Evolutionary conservation across 208 protist genomes (phyloP), one percentile per base, ranked within the genome.

Genomic region (Naegleria gruberi): DNA sequence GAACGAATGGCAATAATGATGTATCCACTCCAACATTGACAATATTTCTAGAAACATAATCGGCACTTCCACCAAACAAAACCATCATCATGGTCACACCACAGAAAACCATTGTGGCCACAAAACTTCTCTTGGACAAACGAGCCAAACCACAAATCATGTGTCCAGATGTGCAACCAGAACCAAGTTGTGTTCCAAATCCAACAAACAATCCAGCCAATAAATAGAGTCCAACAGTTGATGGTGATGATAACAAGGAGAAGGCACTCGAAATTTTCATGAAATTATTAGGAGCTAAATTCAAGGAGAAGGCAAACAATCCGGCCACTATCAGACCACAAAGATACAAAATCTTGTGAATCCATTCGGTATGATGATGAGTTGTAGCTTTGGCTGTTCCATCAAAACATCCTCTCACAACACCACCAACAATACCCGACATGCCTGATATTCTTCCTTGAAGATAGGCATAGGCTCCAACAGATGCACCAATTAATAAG

Each of bases 111-210:
- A 84, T 40, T 3, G 65, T 42, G 4, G 57, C 30, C 0, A 90
- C 88, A 26, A 89, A 77, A 5, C 88, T 87, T 87, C 90, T 44
- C 4, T n/a, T 1, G 12, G 88, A 91, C 12, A 91, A 73, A 41
- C 90, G 34, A 44, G 86, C 42, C 5, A 91, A 26, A 34, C 90
- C 90, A 73, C 73, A 90, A 37, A 90, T 43, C 43, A 73, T 83
- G 8, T 91, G 87, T n/a, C 90, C 90, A 15, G 42, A 73, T 34
- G 90, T 91, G 30, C 90, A 91, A 15, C 90, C 90, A 57, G 1
- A 44, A 19, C 26, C 87, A 0, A 89, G 23, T 12, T 65, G 44
- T 42, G 87, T 86, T 45, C 82, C 82, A 51, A 86, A 40, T 6
- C 82, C 82, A 45, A 45, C 42, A 6, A 86, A 86, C 17, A 86